Evolutionary conservation across 805 yeast genomes (phyloP), one percentile per base, ranked within the genome.

Genomic region (Saturnispora besseyi): DNA sequence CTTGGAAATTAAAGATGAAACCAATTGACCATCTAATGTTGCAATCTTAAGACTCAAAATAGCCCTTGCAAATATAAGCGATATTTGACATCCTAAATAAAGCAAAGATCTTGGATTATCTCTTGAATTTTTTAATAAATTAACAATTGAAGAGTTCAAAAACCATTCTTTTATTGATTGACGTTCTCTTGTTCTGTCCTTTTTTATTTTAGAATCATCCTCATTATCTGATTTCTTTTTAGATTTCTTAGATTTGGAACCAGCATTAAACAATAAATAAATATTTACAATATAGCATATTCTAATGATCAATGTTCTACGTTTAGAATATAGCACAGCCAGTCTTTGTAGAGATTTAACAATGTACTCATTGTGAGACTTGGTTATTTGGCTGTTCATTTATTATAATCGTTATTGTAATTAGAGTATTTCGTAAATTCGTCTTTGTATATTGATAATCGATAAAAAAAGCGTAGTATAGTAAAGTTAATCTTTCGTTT

Each of bases 1-100:
- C 54, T 84, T 87, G 38, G 83, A 76, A 29, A 90, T 86, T 57
- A 90, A 73, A 1, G 87, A 79, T 0, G 96, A 87, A 4, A 90
- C 96, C 48, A 90, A 70, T 60, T 74, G 72, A 55, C 97, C 97
- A 64, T 90, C 97, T 51, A 90, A 71, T 11, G 83, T 78, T 5
- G 97, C 96, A 13, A 89, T 90, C 59, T 82, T 81, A 44, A 90
- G 73, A 2, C 96, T 83, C 28, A 90, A 67, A 24, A 82, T 63
- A 0, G 96, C 91, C 55, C 96, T 74, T 4, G 76, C 55, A 3
- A 85, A 73, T 42, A 90, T 70, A 26, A 87, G 69, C 0, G 71
- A 60, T 5, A 87, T 66, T 63, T 87, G 91, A 0, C 76, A 56
- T 0, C 63, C 55, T 57, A 7, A 53, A 41, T 31, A 59, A 9